phyloP scores from a whole-genome alignment of 2,329 filamentous ascomycete genomes.

The Neurospora crassa region DNA sequence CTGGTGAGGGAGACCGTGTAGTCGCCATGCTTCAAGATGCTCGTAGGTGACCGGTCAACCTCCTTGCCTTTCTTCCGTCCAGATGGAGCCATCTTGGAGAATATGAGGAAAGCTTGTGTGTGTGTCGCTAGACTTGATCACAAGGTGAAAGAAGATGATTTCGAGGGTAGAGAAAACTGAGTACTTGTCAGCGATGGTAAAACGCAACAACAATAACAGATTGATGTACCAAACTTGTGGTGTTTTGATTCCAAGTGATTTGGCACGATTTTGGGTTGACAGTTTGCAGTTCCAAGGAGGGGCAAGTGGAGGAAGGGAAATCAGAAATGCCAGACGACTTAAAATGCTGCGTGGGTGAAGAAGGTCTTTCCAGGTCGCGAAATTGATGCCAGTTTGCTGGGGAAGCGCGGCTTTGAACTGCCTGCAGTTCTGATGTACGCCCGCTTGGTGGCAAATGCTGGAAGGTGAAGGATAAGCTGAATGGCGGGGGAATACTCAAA shows the following conservation, averaged over 20 bases:
- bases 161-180: neutral
- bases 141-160: neutral
- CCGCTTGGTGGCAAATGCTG: neutral
- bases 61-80: neutral
- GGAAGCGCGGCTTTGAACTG: neutral
- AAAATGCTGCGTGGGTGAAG: neutral
- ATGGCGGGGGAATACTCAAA: neutral
- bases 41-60: neutral
- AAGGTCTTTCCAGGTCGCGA: neutral
- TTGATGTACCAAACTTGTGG: neutral
- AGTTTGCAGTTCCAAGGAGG: neutral
- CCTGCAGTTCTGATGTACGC: neutral
- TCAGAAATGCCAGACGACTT: neutral
- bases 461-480: neutral
- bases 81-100: neutral
- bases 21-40: neutral
- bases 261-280: neutral
- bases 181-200: neutral
- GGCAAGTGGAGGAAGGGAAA: neutral
- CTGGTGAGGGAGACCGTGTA: slow-evolving; percentile 3
- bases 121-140: neutral
- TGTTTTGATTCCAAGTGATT: neutral
- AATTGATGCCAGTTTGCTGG: neutral
- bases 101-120: neutral
- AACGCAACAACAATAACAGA: neutral